These are phyloP conservation scores for Yarrowia sp. DNA, from an alignment of 805 yeast genomes.

Conservation along the genomic window DNA sequence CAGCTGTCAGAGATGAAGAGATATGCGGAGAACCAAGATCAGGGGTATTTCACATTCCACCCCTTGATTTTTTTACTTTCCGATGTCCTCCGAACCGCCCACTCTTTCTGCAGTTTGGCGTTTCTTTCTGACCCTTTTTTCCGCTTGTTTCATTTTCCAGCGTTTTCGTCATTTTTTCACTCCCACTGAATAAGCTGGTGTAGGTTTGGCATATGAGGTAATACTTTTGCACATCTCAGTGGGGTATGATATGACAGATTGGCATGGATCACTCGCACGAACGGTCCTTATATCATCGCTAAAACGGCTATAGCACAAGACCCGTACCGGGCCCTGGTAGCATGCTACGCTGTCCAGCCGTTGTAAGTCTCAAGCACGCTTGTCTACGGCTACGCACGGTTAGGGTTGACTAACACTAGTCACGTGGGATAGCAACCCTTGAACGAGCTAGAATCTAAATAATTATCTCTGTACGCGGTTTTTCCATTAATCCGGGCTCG, in stretches of 20 bases:
- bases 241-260: not conserved
- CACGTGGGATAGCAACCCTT: slow-evolving; percentile 17
- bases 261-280: not conserved
- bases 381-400: not conserved
- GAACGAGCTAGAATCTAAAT: not conserved
- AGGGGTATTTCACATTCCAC: too few relatives aligned
- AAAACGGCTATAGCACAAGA: too few relatives aligned
- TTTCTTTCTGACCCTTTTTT: not conserved
- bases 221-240: not conserved
- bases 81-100: too few relatives aligned
- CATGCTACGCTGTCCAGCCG: too few relatives aligned
- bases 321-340: too few relatives aligned
- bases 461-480: not conserved
- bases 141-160: not conserved
- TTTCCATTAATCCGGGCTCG: too few relatives aligned
- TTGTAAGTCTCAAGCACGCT: too few relatives aligned
- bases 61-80: too few relatives aligned
- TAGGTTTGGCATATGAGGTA: not conserved
- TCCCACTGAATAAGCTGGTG: not conserved
- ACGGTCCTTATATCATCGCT: too few relatives aligned
- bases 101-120: not conserved
- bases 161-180: not conserved
- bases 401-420: not conserved
- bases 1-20: too few relatives aligned
- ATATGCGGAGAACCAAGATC: too few relatives aligned